Evolutionary conservation across 1,284 basidiomycete genomes (phyloP), one percentile per base, ranked within the genome.

Genomic region (Paramarasmius palmivorus): DNA sequence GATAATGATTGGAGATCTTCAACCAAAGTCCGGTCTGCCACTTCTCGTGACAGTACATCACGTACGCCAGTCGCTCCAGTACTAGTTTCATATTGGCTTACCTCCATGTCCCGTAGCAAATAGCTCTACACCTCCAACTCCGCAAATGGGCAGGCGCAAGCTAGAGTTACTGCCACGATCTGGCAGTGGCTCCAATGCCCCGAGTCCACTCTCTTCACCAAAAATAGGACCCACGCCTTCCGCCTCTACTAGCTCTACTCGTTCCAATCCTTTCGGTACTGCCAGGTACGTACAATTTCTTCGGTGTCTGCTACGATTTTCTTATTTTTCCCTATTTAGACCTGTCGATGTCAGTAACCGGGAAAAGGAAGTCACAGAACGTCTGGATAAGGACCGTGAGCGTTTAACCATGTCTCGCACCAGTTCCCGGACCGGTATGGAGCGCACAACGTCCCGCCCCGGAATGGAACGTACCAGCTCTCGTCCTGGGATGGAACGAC

Each of bases 111-210:
- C n/a, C 53, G 23, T 57, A 90, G 86, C 89, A 35, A 84, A 68
- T 56, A 82, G 67, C 54, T 93, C 91, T 14, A 87, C 86, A 39
- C 89, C 88, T 35, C 84, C 91, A 1, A 91, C 88, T 4, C 93
- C 92, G 45, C 90, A 89, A 62, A 73, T 89, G 59, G 73, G 74
- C 54, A 87, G 94, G 46, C 83, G 83, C 57, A 93, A 90, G 67
- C 80, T 96, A 10, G 90, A 92, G 61, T 83, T 96, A 36, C 74
- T 93, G 3, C 93, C 94, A 35, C 86, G 92, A 17, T 78, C 90
- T 35, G 79, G 78, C 20, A 78, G 70, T 45, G 76, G 73, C 3
- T 90, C 89, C 22, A 77, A 79, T 12, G 76, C 77, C 23, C 78
- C 86, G 15, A 88, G 84, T 23, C 88, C 91, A 3, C 71, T 93